Conservation (phyloP, 2,329 filamentous ascomycete species). For the Pseudogymnoascus sp. region DNA sequence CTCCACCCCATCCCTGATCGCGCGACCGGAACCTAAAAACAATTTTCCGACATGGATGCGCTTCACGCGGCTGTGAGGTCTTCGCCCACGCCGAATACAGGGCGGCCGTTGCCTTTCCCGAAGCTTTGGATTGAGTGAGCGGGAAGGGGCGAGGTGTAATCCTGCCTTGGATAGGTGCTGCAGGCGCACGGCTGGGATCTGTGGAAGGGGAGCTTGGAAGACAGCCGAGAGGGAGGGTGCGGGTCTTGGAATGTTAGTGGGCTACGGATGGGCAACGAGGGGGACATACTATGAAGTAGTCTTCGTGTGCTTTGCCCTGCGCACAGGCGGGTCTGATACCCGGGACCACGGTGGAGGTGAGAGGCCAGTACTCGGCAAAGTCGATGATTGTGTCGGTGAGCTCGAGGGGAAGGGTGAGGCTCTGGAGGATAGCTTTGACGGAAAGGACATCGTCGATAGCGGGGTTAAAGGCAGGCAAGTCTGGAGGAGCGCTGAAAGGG, state of each 20-base stretch:
- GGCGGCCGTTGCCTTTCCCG: not conserved
- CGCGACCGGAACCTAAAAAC: slow-evolving; percentile 49
- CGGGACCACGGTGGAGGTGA: slow-evolving; percentile 24
- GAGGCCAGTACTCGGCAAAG: slow-evolving; percentile 55
- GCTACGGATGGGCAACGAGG: slow-evolving; percentile 1
- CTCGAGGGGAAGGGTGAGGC: slow-evolving; percentile 43
- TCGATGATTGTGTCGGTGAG: slow-evolving; percentile 50
- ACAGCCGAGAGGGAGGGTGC: not conserved
- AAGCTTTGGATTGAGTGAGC: not conserved
- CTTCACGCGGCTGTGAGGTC: slow-evolving; percentile 14
- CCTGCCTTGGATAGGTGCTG: not conserved
- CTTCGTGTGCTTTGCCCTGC: slow-evolving; percentile 20
- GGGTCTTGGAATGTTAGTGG: slow-evolving; percentile 8
- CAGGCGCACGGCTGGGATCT: slow-evolving; percentile 2
- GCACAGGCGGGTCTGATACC: not conserved
- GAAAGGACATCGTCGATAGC: slow-evolving; percentile 41
- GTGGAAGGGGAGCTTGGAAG: slow-evolving; percentile 15
- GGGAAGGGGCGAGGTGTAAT: not conserved
- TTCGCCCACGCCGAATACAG: slow-evolving; percentile 14
- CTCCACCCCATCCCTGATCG: slow-evolving; percentile 51
- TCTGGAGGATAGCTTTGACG: slow-evolving; percentile 40
- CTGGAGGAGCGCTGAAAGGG: not conserved
- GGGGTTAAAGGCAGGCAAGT: slow-evolving; percentile 25
- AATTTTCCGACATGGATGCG: slow-evolving; percentile 49
- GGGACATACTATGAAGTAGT: slow-evolving; percentile 35